These are phyloP conservation scores for Boletus sensibilis DNA, from an alignment of 768 basidiomycete species.

Conservation along the genomic window DNA sequence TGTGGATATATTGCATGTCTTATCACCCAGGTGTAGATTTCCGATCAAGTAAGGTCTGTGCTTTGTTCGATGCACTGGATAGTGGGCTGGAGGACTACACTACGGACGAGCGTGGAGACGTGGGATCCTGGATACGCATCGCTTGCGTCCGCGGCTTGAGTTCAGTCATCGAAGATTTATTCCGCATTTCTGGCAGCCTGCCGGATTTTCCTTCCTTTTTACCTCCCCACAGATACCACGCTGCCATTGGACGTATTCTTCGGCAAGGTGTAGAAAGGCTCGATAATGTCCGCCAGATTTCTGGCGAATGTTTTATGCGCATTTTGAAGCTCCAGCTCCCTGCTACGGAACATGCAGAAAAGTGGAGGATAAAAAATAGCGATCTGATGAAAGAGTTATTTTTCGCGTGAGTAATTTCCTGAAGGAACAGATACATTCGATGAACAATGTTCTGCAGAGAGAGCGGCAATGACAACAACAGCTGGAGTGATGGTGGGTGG, in stretches of 20 bases:
- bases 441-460: slow-evolving; percentile 28
- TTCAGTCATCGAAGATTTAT: slow-evolving; percentile 49
- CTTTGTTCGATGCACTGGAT: slow-evolving; percentile 57
- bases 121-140: slow-evolving; percentile 93
- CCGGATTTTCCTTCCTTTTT: slow-evolving; percentile 57
- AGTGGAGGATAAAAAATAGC: slow-evolving; percentile 54
- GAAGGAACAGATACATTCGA: neutral
- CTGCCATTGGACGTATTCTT: slow-evolving; percentile 62
- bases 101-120: slow-evolving; percentile 91
- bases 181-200: slow-evolving; percentile 42
- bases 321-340: slow-evolving; percentile 52
- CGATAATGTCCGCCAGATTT: slow-evolving; percentile 84
- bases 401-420: slow-evolving; percentile 38
- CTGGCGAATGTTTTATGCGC: slow-evolving; percentile 58
- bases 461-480: slow-evolving; percentile 27
- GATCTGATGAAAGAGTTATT: slow-evolving; percentile 54
- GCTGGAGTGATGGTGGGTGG: slow-evolving; percentile 74
- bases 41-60: slow-evolving; percentile 42
- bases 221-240: slow-evolving; percentile 55
- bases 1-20: slow-evolving; percentile 10
- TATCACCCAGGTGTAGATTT: slow-evolving; percentile 41
- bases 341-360: slow-evolving; percentile 35
- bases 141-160: slow-evolving; percentile 70
- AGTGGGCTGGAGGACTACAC: slow-evolving; percentile 87
- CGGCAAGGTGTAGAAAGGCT: slow-evolving; percentile 91